Percentiles rank a stretch among this genome's conserved stretches.
phyloP scores from a whole-genome alignment of 345 rosid species.

The Syzygium aqueum region DNA sequence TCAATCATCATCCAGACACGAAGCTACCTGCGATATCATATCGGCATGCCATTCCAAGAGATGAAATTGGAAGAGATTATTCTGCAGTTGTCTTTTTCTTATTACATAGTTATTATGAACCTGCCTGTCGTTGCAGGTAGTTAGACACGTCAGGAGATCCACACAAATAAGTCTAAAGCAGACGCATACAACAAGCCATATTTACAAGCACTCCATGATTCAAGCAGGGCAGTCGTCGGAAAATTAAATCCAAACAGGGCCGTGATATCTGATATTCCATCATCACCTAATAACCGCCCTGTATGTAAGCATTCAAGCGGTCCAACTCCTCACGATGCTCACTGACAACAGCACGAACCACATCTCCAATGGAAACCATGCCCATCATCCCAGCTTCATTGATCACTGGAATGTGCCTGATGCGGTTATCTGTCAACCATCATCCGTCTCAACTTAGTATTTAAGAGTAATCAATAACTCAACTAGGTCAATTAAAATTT shows the following conservation, averaged over 20 bases:
- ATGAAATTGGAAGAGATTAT: background rate
- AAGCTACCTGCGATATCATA: background rate
- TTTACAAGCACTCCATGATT: background rate
- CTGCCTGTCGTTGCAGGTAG: background rate
- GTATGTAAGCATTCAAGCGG: slow-evolving; percentile 85
- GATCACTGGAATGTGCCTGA: slow-evolving; percentile 94
- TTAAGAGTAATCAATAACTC: background rate
- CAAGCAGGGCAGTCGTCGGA: background rate
- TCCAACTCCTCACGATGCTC: slow-evolving; percentile 91
- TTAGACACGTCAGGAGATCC: background rate
- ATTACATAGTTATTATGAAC: background rate
- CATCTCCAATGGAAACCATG: slow-evolving; percentile 98
- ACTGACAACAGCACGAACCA: slow-evolving; percentile 93
- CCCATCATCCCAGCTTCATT: slow-evolving; percentile 76
- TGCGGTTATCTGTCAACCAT: slow-evolving; percentile 63
- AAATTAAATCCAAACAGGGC: background rate
- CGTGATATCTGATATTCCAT: background rate
- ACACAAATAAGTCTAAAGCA: background rate
- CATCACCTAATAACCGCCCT: slow-evolving; percentile 79
- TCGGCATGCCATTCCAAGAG: background rate
- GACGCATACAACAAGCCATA: background rate
- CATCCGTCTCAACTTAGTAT: background rate
- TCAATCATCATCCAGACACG: no score
- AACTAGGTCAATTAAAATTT: background rate
- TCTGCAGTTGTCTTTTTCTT: background rate